phyloP scores from a whole-genome alignment of 192 early-diverging fungal species.

The Pilaira anomala region DNA sequence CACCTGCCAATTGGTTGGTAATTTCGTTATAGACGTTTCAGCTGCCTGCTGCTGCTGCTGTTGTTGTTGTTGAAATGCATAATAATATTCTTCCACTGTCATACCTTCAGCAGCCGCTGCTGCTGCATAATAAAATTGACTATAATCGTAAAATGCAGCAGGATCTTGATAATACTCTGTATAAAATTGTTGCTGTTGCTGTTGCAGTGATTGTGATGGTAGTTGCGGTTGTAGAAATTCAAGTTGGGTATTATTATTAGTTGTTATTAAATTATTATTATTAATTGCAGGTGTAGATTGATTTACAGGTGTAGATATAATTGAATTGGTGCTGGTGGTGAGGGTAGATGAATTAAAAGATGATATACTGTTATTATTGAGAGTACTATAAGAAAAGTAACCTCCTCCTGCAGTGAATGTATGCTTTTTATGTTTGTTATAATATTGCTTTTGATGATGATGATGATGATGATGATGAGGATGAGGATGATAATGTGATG shows the following conservation, averaged over 20 bases:
- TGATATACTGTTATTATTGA: neutral
- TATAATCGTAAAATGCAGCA: neutral
- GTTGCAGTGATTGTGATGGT: no score
- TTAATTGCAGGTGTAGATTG: neutral
- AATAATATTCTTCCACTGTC: constrained; percentile 4
- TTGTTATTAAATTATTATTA: no score
- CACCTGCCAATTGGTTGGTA: constrained; percentile 50
- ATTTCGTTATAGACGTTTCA: neutral
- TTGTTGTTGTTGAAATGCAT: neutral
- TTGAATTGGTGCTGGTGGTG: no score
- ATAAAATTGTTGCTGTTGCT: neutral
- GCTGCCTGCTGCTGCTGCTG: neutral
- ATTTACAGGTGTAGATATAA: neutral
- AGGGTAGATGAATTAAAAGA: no score
- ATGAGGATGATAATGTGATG: neutral
- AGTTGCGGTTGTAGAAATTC: no score
- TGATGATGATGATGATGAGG: no score
- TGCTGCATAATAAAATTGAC: no score
- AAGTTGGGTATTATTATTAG: no score
- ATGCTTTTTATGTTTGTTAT: neutral
- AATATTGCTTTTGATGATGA: neutral
- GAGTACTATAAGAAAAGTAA: no score
- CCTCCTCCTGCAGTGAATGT: no score
- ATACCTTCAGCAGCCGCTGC: neutral
- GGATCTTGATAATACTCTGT: neutral